These are phyloP conservation scores for Irpex rosettiformis DNA, from an alignment of 1,284 basidiomycete species.

Conservation along the genomic window DNA sequence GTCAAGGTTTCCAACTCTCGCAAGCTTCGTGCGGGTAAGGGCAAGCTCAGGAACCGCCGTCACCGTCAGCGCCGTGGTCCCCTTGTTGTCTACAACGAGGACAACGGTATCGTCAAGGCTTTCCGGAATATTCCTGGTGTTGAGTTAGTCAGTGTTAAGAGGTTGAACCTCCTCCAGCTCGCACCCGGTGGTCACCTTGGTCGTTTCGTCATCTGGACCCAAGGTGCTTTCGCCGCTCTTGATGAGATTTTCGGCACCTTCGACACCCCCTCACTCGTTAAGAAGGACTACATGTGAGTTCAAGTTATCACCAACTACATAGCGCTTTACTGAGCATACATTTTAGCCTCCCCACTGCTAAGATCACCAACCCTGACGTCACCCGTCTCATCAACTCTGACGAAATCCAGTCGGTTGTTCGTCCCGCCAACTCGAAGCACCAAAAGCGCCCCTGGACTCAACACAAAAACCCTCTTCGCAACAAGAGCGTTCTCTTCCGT, in stretches of 20 bases:
- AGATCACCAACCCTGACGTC: constrained; percentile 97
- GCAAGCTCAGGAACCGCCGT: constrained; percentile 96
- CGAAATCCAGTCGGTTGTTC: constrained; percentile 94
- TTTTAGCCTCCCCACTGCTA: constrained; percentile 82
- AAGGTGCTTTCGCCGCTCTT: constrained; percentile 89
- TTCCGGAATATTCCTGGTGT: constrained; percentile 99
- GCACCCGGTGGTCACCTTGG: constrained; percentile 99
- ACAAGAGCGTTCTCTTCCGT: constrained; percentile 96
- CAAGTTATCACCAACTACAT: constrained; percentile 26
- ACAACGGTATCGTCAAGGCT: constrained; percentile 96
- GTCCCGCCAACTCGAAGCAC: constrained; percentile 76
- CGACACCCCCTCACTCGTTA: constrained; percentile 80
- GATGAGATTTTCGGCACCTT: constrained; percentile 96
- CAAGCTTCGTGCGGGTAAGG: constrained; percentile 96
- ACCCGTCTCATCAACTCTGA: constrained; percentile 98
- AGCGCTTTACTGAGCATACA: constrained; percentile 8
- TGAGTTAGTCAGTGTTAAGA: constrained; percentile 92
- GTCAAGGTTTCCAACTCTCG: constrained; percentile 97
- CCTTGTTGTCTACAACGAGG: constrained; percentile 96
- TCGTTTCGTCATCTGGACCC: constrained; percentile 99
- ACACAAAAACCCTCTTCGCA: constrained; percentile 98
- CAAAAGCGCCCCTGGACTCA: constrained; percentile 97
- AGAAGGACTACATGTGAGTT: constrained; percentile 86
- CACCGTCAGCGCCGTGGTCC: constrained; percentile 98
- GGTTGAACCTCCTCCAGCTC: constrained; percentile 97